A percentile compares a stretch with the other conserved stretches of the same genome.
Evolutionary conservation across 306 rosid genomes (phyloP).

Genomic region (Fragaria vesca): DNA sequence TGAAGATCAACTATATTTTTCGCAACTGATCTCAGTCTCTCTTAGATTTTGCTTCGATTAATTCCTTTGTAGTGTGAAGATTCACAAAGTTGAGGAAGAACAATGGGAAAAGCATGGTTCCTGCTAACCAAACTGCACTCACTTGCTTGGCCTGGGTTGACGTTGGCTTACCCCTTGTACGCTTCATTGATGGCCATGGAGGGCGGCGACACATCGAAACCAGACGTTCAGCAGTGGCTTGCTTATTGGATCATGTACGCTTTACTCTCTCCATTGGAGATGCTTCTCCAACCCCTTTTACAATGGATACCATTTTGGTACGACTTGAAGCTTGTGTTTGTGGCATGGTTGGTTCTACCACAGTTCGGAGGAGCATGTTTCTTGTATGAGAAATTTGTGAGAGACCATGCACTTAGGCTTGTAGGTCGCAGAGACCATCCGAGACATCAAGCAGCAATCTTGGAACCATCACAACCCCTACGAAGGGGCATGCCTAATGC

Average conservation of each 20-base stretch:
- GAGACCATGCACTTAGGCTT: slow-evolving; percentile 42
- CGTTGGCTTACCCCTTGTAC: slow-evolving; percentile 72
- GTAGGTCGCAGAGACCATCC: slow-evolving; percentile 12
- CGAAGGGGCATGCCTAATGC: not conserved
- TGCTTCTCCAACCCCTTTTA: slow-evolving; percentile 56
- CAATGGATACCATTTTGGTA: slow-evolving; percentile 82
- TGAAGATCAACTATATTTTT: not conserved
- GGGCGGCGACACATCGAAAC: slow-evolving; percentile 41
- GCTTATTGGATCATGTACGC: slow-evolving; percentile 92
- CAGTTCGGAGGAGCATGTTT: slow-evolving; percentile 82
- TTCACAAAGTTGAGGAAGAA: not conserved
- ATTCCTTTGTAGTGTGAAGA: not conserved
- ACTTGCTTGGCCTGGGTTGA: slow-evolving; percentile 67
- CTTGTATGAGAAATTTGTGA: slow-evolving; percentile 66
- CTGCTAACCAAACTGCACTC: slow-evolving; percentile 57
- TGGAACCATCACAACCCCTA: not conserved
- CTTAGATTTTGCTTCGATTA: not conserved
- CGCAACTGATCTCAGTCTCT: not conserved
- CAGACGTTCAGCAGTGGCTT: slow-evolving; percentile 84
- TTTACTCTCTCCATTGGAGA: slow-evolving; percentile 69
- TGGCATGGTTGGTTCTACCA: slow-evolving; percentile 85
- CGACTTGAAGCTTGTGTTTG: slow-evolving; percentile 53
- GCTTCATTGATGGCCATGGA: slow-evolving; percentile 80
- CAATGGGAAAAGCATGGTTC: slow-evolving; percentile 62
- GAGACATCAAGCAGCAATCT: not conserved